Conservation (phyloP, 176 grass and related monocot genomes). For the Tillandsia leiboldiana region DNA sequence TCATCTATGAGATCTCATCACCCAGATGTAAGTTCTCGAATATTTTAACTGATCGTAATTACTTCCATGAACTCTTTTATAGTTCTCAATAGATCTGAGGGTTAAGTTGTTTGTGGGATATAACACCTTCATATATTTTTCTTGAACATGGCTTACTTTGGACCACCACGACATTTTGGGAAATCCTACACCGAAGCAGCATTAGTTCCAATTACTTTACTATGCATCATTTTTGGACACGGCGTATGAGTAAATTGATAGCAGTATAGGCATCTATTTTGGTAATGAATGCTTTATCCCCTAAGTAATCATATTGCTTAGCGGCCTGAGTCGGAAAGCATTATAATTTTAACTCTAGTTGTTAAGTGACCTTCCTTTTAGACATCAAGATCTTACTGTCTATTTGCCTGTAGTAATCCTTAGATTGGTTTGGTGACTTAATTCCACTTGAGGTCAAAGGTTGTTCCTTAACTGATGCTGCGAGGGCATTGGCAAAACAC, state of each 20-base stretch:
- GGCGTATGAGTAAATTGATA: neutral
- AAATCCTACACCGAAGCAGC: neutral
- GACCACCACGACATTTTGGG: neutral
- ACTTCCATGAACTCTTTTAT: neutral
- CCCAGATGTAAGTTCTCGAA: conserved; percentile 55
- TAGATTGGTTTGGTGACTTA: conserved; percentile 15
- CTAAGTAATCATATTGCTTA: neutral
- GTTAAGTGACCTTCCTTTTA: neutral
- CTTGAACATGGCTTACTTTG: neutral
- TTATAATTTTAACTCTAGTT: neutral
- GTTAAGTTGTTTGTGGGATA: neutral
- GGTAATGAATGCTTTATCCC: neutral
- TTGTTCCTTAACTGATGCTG: conserved; percentile 82
- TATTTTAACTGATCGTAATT: neutral
- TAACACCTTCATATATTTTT: neutral
- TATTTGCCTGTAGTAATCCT: conserved; percentile 3
- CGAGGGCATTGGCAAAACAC: conserved; percentile 92
- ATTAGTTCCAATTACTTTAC: neutral
- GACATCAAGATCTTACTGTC: neutral
- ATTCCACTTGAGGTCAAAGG: conserved; percentile 56
- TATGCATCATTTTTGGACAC: neutral
- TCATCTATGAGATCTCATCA: conserved; percentile 51
- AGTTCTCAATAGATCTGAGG: neutral
- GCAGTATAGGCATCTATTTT: neutral
- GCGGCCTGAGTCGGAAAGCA: neutral